Conservation (phyloP, 805 yeast genomes). For the Candida methanosorbosa region DNA sequence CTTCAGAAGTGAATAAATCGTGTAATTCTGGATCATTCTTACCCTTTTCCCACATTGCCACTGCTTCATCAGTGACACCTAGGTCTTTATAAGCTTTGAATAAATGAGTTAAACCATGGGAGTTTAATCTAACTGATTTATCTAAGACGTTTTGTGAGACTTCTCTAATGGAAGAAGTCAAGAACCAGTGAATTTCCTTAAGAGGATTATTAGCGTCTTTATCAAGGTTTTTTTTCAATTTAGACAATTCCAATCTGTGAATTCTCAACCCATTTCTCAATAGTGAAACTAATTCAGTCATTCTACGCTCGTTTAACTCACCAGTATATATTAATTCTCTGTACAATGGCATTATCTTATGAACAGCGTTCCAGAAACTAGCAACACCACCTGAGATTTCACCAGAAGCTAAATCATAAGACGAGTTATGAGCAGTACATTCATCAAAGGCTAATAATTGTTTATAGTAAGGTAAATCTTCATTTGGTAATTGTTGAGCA, state of each 20-base stretch:
- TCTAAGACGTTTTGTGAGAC: slow-evolving; percentile 42
- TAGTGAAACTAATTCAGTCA: slow-evolving; percentile 40
- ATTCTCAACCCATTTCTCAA: slow-evolving; percentile 49
- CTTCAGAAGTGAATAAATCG: slow-evolving; percentile 46
- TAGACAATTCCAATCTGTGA: slow-evolving; percentile 44
- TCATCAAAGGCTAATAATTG: slow-evolving; percentile 47
- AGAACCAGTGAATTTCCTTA: slow-evolving; percentile 41
- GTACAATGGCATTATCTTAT: slow-evolving; percentile 41
- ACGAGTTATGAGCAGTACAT: slow-evolving; percentile 28
- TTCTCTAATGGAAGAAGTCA: slow-evolving; percentile 42
- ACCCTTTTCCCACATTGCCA: slow-evolving; percentile 62
- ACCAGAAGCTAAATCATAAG: slow-evolving; percentile 29
- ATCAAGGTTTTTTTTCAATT: slow-evolving; percentile 50
- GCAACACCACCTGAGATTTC: slow-evolving; percentile 30
- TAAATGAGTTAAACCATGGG: slow-evolving; percentile 49
- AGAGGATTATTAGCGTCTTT: slow-evolving; percentile 49
- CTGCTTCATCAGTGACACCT: slow-evolving; percentile 52
- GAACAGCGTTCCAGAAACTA: slow-evolving; percentile 45
- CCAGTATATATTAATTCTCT: slow-evolving; percentile 37
- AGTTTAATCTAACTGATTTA: slow-evolving; percentile 33
- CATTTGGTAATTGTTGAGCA: slow-evolving; percentile 11
- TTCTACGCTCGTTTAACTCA: slow-evolving; percentile 36
- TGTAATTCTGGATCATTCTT: slow-evolving; percentile 34
- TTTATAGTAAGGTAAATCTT: slow-evolving; percentile 39
- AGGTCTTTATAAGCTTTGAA: slow-evolving; percentile 54